Conservation (phyloP, 1,284 basidiomycete genomes). For the Phlebopus sp. region DNA sequence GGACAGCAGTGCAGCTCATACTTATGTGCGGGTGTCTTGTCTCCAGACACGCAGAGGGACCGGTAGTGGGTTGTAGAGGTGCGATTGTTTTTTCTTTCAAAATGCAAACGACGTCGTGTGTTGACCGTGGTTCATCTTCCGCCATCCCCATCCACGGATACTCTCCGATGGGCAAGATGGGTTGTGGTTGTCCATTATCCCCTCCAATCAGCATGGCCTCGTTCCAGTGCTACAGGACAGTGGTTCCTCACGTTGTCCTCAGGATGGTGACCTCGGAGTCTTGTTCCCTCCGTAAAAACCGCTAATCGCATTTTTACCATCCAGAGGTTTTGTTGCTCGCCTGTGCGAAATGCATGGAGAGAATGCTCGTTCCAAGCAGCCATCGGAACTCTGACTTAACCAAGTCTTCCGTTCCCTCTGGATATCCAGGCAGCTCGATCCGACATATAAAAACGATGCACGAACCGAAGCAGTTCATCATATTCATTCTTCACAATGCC, state of each 20-base stretch:
- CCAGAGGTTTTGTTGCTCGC: slow-evolving; percentile 6
- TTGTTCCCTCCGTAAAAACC: background rate
- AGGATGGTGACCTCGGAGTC: background rate
- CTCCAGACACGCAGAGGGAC: no score
- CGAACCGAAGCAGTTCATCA: background rate
- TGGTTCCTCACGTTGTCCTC: slow-evolving; percentile 11
- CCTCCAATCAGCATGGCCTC: background rate
- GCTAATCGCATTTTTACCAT: slow-evolving; percentile 1
- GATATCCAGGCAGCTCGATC: background rate
- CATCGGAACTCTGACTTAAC: background rate
- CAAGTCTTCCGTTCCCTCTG: background rate
- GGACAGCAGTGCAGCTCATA: no score
- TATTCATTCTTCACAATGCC: slow-evolving; percentile 12
- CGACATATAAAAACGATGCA: slow-evolving; percentile 12
- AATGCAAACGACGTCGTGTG: no score
- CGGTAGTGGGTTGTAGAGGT: no score
- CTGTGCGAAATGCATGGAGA: slow-evolving; percentile 16
- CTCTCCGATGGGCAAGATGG: no score
- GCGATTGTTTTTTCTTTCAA: no score
- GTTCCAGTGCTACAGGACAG: slow-evolving; percentile 17
- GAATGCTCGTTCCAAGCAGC: slow-evolving; percentile 5
- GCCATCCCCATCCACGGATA: no score
- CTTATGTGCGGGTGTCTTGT: no score
- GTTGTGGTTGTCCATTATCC: background rate
- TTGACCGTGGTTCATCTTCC: no score